A percentile compares a stretch with the other conserved stretches of the same genome.
Evolutionary conservation across 2,329 filamentous ascomycete genomes (phyloP).

Genomic region (Trichophaea hybrida): DNA sequence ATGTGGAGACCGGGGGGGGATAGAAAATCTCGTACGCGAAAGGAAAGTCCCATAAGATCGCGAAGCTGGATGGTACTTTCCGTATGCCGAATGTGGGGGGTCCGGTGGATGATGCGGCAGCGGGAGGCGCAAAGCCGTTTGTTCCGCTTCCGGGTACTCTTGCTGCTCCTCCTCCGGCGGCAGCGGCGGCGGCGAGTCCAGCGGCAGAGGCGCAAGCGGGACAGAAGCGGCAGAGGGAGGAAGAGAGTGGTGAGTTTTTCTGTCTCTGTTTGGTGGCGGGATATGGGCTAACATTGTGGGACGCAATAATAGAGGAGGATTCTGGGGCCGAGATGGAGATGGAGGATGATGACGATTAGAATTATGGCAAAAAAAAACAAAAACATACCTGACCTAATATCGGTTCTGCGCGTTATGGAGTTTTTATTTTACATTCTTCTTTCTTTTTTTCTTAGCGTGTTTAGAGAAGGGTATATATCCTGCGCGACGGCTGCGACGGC

Average conservation of each 20-base stretch:
- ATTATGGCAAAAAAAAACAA: background rate
- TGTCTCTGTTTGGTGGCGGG: background rate
- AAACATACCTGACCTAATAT: background rate
- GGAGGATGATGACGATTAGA: slow-evolving; percentile 26
- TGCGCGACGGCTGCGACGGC: too few relatives aligned
- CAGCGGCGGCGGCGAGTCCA: background rate
- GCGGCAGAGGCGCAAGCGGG: slow-evolving; percentile 10
- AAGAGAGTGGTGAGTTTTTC: slow-evolving; percentile 25
- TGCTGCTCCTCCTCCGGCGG: slow-evolving; percentile 6
- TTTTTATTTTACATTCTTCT: too few relatives aligned
- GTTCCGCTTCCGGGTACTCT: slow-evolving; percentile 45
- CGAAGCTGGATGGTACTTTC: slow-evolving; percentile 85
- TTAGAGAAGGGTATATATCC: too few relatives aligned
- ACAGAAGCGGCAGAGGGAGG: slow-evolving; percentile 23
- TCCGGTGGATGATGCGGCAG: slow-evolving; percentile 37
- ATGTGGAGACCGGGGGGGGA: slow-evolving; percentile 38
- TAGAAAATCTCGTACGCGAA: slow-evolving; percentile 88
- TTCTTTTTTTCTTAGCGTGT: too few relatives aligned
- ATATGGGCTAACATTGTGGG: slow-evolving; percentile 8
- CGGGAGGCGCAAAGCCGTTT: slow-evolving; percentile 54
- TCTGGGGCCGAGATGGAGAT: slow-evolving; percentile 27
- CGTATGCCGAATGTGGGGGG: slow-evolving; percentile 42
- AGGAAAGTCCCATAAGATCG: slow-evolving; percentile 71
- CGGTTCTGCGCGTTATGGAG: background rate
- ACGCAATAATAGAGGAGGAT: slow-evolving; percentile 6